A percentile compares a stretch with the other conserved stretches of the same genome.
Conservation (phyloP, 2,329 filamentous ascomycete species). For the Ceratocystis harringtonii region DNA sequence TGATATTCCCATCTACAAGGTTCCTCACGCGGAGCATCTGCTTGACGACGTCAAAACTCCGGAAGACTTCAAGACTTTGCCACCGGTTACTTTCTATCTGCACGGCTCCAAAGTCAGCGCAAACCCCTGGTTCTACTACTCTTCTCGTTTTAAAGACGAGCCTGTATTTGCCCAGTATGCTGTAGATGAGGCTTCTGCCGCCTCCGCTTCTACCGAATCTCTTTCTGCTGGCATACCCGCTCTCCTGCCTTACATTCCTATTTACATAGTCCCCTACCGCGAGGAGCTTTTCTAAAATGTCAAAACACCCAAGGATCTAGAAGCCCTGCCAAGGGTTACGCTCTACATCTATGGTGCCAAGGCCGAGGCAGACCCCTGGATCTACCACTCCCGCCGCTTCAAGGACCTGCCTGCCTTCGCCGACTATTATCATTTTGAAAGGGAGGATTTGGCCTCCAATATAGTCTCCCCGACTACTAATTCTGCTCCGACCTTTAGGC, state of each 20-base stretch:
- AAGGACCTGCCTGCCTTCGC: too few species aligned
- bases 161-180: background rate
- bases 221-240: too few species aligned
- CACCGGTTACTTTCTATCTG: background rate
- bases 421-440: background rate
- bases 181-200: too few species aligned
- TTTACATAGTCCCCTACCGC: background rate
- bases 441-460: background rate
- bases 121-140: background rate
- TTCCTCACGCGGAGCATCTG: background rate
- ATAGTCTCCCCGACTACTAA: background rate
- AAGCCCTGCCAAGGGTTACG: background rate
- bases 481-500: too few species aligned
- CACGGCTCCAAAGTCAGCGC: background rate
- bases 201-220: too few species aligned
- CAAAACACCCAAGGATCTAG: background rate
- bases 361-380: too few species aligned
- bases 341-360: background rate
- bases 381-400: too few species aligned
- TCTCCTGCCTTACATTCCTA: background rate
- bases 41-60: background rate
- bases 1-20: background rate
- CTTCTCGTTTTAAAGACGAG: background rate
- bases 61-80: background rate
- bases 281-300: background rate